phyloP scores from a whole-genome alignment of 192 early-diverging fungal genomes.

The Gamsiella multidivaricata region DNA sequence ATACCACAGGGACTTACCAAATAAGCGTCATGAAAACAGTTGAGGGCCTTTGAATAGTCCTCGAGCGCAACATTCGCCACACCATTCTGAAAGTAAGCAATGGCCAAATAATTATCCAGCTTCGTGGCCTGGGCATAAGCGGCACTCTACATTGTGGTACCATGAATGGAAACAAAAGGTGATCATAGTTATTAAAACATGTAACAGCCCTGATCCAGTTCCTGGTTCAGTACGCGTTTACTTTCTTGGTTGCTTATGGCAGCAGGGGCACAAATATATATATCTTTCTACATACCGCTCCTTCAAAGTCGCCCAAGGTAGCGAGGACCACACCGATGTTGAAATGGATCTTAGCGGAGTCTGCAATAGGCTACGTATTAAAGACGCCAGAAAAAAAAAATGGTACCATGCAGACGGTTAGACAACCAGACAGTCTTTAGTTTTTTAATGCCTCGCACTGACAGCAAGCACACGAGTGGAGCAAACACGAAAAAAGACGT shows the following conservation, averaged over 20 bases:
- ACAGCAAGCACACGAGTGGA: no score
- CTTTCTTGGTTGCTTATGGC: no score
- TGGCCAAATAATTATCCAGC: constrained; percentile 89
- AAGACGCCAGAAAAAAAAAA: not conserved
- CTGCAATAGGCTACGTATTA: constrained; percentile 75
- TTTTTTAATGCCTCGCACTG: no score
- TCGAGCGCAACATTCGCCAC: constrained; percentile 81
- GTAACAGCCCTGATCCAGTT: no score
- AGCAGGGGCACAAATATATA: no score
- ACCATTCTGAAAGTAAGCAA: constrained; percentile 94
- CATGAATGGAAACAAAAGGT: no score
- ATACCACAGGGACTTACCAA: no score
- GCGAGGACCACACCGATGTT: constrained; percentile 90
- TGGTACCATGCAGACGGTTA: not conserved
- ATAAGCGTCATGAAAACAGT: constrained; percentile 85
- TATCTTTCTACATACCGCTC: constrained; percentile 76
- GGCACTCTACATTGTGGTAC: constrained; percentile 67
- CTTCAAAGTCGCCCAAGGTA: constrained; percentile 76
- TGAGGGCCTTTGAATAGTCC: constrained; percentile 75
- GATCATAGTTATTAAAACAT: no score
- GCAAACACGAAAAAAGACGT: no score
- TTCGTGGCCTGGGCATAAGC: constrained; percentile 79
- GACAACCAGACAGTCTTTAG: no score
- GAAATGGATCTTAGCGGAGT: constrained; percentile 95
- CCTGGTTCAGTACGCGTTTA: no score